Percentiles rank a stretch among this genome's conserved stretches.
These are phyloP conservation scores for Trebouxia sp. DNA, from an alignment of 139 green algal genomes.

Conservation along the genomic window DNA sequence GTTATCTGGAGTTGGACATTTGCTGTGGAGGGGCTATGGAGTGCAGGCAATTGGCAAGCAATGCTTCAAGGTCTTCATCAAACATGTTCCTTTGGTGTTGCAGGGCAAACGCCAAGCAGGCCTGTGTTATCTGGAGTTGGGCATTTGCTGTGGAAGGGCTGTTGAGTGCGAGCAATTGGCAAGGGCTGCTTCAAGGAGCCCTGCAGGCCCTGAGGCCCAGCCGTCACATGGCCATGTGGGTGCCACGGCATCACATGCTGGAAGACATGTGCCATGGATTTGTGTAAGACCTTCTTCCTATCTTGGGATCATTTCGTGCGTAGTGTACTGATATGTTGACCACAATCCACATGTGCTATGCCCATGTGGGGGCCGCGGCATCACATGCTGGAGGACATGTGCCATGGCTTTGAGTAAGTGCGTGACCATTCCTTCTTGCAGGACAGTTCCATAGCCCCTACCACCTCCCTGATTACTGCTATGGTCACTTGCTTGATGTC, in stretches of 20 bases:
- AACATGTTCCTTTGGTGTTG: background rate
- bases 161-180: constrained; percentile 4
- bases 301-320: too few species aligned
- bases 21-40: background rate
- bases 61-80: background rate
- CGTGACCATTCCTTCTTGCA: background rate
- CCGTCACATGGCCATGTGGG: background rate
- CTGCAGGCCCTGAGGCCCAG: background rate
- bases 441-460: too few species aligned
- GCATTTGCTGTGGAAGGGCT: background rate
- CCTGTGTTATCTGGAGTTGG: constrained; percentile 2
- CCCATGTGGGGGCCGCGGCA: too few species aligned
- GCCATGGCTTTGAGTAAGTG: background rate
- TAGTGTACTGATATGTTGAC: too few species aligned
- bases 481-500: too few species aligned
- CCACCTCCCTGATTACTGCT: too few species aligned
- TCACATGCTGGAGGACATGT: too few species aligned
- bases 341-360: too few species aligned
- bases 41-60: background rate
- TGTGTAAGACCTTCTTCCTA: too few species aligned
- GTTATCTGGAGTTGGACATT: background rate
- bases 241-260: constrained; percentile 16
- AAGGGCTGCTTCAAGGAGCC: constrained; percentile 17
- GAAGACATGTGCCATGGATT: constrained; percentile 34
- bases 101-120: background rate